Evolutionary conservation across 176 grass and related monocot genomes (phyloP).

Genomic region (Typha latifolia): DNA sequence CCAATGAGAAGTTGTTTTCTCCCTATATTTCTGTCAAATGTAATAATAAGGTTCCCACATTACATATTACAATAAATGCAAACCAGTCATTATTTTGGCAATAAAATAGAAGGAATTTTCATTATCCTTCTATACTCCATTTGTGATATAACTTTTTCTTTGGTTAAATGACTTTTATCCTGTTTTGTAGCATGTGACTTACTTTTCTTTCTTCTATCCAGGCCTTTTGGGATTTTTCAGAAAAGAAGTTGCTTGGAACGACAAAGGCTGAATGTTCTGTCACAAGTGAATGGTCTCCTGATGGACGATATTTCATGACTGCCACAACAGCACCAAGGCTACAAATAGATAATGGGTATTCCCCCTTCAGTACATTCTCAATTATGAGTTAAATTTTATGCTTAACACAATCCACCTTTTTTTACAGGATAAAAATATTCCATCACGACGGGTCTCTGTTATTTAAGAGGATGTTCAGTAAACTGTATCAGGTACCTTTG

Average conservation of each 20-base stretch:
- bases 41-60: too few species aligned
- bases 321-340: constrained; percentile 92
- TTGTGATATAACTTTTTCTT: too few species aligned
- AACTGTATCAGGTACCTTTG: constrained; percentile 63
- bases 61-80: too few species aligned
- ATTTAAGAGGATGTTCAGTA: constrained; percentile 92
- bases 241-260: constrained; percentile 69
- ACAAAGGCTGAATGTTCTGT: constrained; percentile 96
- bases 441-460: constrained; percentile 60
- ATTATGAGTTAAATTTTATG: constrained; percentile 1
- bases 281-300: constrained; percentile 87
- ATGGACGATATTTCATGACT: constrained; percentile 91
- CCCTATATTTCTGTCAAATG: too few species aligned
- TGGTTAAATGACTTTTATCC: not conserved
- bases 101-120: too few species aligned
- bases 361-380: constrained; percentile 5
- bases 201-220: constrained; percentile 23
- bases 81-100: too few species aligned
- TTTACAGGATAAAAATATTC: constrained; percentile 86
- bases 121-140: too few species aligned
- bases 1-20: too few species aligned
- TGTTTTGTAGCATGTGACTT: not conserved
- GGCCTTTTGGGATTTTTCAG: constrained; percentile 88
- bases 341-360: constrained; percentile 86
- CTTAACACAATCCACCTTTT: constrained; percentile 9